Base-by-base conservation (phyloP, 441 rosid species). In the Adansonia gregorii region DNA sequence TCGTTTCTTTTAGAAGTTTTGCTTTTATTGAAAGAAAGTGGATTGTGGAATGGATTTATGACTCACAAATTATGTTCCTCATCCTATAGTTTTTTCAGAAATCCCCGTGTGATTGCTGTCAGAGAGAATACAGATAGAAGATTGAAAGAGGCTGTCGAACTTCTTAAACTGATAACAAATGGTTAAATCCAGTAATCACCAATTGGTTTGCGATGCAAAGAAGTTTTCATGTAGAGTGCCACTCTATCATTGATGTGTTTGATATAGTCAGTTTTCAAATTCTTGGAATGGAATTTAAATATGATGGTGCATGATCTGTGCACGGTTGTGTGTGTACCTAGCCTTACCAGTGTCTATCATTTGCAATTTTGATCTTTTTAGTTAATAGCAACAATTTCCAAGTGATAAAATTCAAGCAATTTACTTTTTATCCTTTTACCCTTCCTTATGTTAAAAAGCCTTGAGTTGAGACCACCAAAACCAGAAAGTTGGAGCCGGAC, bases 61-160 rank as follows among this genome's bases (percentile, higher is more conserved):
- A 60, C n/a, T 35, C 24, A 31, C n/a, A 56, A 43, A 56, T 56
- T 46, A 39, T 46, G 55, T 6, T 22, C 17, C 54, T 59, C 56
- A 8, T 31, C 43, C 24, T 20, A 20, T 52, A 19, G 2, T 22
- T 22, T 35, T 27, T 85, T 84, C 88, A 93, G 97, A 86, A 89
- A 87, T 39, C 78, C 83, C 0, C 85, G 86, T 17, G 82, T 79
- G 14, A 75, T 67, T 51, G 70, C 77, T 0, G 83, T 74, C 24
- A 87, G 87, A 80, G 96, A 87, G 67, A 89, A 86, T 84, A 70
- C 84, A 15, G 96, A 90, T 58, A 86, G 89, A 83, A 89, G 96
- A 80, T 73, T 88, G 75, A 84, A 76, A 51, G 99, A 89, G 72
- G 95, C 94, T 6, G 68, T 11, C 39, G 91, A 88, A 77, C 86